These are phyloP conservation scores for Ganoderma resinaceum DNA, from an alignment of 1,284 basidiomycete genomes.

Conservation along the genomic window DNA sequence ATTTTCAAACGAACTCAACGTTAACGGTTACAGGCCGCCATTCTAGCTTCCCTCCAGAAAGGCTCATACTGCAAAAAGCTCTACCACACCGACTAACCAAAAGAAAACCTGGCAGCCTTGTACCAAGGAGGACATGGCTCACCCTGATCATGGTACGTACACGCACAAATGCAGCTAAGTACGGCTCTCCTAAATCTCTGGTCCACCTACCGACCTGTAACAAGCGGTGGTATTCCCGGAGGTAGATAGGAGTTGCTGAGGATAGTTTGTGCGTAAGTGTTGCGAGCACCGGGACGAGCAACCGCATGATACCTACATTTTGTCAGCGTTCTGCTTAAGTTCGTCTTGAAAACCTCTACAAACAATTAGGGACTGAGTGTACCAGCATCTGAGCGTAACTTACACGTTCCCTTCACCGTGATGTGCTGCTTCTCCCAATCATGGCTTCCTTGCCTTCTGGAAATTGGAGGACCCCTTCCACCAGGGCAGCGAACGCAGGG, in stretches of 20 bases:
- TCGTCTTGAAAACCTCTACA: neutral
- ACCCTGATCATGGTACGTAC: neutral
- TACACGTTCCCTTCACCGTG: neutral
- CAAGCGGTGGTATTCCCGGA: neutral
- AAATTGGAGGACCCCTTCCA: neutral
- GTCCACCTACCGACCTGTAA: neutral
- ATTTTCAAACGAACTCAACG: too few relatives aligned
- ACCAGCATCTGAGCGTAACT: neutral
- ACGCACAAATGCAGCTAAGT: neutral
- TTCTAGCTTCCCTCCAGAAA: too few relatives aligned
- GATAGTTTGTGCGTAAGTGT: too few relatives aligned
- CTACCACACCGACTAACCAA: too few relatives aligned
- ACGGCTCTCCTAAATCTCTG: neutral
- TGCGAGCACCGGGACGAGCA: too few relatives aligned
- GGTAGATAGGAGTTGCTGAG: neutral
- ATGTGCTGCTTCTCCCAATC: neutral
- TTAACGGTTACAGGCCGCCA: too few relatives aligned
- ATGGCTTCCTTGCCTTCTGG: neutral
- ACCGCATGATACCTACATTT: too few relatives aligned
- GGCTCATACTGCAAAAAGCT: too few relatives aligned
- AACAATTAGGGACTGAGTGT: neutral
- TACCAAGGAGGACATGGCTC: too few relatives aligned
- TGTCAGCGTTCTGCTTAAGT: too few relatives aligned
- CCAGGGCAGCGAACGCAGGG: neutral
- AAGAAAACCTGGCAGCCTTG: too few relatives aligned